phyloP scores from a whole-genome alignment of 208 protist genomes.

The Willaertia magna region DNA sequence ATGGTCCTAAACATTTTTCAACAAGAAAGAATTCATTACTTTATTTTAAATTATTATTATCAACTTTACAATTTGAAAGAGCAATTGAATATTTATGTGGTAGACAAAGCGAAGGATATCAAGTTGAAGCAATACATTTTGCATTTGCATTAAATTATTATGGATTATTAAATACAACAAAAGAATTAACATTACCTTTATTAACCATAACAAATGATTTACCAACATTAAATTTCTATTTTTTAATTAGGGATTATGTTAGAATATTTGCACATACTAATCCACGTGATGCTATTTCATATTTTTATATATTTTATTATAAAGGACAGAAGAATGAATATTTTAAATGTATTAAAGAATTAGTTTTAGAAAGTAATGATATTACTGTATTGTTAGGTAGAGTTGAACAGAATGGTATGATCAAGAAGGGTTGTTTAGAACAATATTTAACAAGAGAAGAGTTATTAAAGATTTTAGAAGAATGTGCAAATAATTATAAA shows the following conservation, averaged over 20 bases:
- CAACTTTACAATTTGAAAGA: neutral
- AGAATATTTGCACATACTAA: neutral
- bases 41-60: neutral
- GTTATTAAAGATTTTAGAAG: neutral
- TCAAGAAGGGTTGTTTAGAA: neutral
- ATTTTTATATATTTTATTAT: neutral
- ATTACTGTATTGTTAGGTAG: neutral
- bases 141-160: neutral
- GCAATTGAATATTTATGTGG: constrained; percentile 5
- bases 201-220: neutral
- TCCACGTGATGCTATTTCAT: neutral
- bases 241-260: neutral
- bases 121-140: constrained; percentile 3
- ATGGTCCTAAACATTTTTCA: neutral
- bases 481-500: neutral
- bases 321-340: neutral
- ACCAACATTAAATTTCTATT: neutral
- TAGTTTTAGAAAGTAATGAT: neutral
- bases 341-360: neutral
- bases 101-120: neutral
- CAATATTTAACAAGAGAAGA: neutral
- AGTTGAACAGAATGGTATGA: neutral
- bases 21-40: neutral
- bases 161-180: neutral
- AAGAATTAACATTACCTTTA: neutral